Evolutionary conservation across 176 grass and related monocot species (phyloP), one percentile per base, ranked within the genome.

Genomic region (Eleusine indica): DNA sequence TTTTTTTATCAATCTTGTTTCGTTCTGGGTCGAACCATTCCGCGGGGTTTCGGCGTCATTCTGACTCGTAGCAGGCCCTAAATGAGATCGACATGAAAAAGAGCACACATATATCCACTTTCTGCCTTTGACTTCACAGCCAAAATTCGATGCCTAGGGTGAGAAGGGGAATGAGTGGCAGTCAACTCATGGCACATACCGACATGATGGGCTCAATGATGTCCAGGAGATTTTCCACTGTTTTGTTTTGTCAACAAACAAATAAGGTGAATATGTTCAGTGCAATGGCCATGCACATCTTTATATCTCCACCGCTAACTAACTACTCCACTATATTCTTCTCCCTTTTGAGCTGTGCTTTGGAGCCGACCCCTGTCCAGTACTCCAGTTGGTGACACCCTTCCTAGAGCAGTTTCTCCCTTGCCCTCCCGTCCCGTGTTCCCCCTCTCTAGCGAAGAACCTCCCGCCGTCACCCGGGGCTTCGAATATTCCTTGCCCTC

Each of bases 401-500:
- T 70, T 76, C 13, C 30, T 18, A 15, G 58, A 43, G 62, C 35
- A 76, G 21, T 43, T 66, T 72, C 10, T 53, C 32, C 40, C 1
- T 1, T 7, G 46, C 22, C 18, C 28, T 18, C 44, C 13, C 21
- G 14, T 19, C 43, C 9, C 48, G 32, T 30, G 40, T 7, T 14
- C 11, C 25, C 15, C 40, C 19, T 17, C 41, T 61, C 58, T 22
- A n/a, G 19, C 4, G 58, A 47, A 41, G 53, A 21, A 66, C 48
- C 68, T 76, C 72, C 72, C 25, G 44, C 22, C n/a, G 58, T 61
- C 58, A 14, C 61, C 9, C 61, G 10, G 72, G 83, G 56, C 38
- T 73, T 21, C 37, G 83, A 66, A 86, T 90, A 90, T 90, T 73
- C 83, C 4, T 49, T 82, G 32, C 58, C 67, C 74, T 61, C 67